Evolutionary conservation across 305 asterid species (phyloP).

Genomic region (Fraxinus greggii): DNA sequence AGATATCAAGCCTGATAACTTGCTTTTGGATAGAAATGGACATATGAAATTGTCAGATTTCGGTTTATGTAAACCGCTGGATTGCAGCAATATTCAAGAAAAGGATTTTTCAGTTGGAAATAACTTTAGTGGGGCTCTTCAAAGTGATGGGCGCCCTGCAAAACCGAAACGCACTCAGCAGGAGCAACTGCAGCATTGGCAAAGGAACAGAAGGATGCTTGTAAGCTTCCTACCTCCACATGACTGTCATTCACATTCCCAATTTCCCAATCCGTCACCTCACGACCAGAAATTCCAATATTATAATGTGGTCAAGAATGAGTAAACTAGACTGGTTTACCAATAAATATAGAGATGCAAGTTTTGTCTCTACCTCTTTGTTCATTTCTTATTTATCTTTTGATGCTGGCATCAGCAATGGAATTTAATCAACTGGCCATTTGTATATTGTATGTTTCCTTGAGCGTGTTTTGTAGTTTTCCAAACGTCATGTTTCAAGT

Average conservation of each 20-base stretch:
- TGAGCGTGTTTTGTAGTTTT: not conserved
- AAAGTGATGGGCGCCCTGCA: conserved; percentile 81
- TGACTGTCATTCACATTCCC: conserved; percentile 11
- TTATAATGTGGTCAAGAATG: not conserved
- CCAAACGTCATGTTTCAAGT: not conserved
- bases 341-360: not conserved
- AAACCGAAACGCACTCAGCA: conserved; percentile 86
- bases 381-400: not conserved
- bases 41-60: conserved; percentile 92
- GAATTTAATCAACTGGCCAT: not conserved
- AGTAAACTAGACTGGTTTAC: not conserved
- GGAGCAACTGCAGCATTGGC: conserved; percentile 93
- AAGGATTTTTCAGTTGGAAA: conserved; percentile 72
- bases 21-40: conserved; percentile 84
- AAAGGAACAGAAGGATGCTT: conserved; percentile 91
- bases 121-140: conserved; percentile 68
- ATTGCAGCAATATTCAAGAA: conserved; percentile 84
- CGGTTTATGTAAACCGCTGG: conserved; percentile 88
- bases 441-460: not conserved
- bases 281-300: not conserved
- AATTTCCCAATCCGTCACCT: not conserved
- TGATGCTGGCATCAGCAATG: not conserved
- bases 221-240: conserved; percentile 42
- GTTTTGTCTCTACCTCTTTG: not conserved
- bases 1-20: conserved; percentile 92